Base-by-base conservation (phyloP, 2,329 filamentous ascomycete genomes). In the Ascochyta viciae-villosae region DNA sequence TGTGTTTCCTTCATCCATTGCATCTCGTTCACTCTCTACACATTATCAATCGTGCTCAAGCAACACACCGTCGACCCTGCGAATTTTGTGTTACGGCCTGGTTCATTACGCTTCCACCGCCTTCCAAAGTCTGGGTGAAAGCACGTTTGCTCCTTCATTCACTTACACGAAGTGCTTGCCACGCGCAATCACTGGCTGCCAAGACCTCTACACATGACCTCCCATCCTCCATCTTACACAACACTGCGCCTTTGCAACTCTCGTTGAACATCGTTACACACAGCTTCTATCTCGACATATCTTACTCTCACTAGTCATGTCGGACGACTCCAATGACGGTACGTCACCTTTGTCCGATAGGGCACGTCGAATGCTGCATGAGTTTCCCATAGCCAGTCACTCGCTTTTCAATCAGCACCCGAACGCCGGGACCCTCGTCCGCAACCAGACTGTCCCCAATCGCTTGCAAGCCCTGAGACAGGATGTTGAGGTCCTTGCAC, bases 261-360 rank as follows among this genome's bases (percentile, higher is more conserved):
- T 16, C 31, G 16, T 31, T 35, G 19, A 44, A 4, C 10, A n/a
- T 27, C 37, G 15, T 13, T 35, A 50, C 22, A 12, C 22, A n/a
- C 24, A 31, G n/a, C 9, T 19, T 2, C 42, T 50, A 42, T 22
- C 15, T 41, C 34, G 27, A 50, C 40, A 46, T 26, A 57, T 6
- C n/a, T 41, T 50, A 52, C 52, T 16, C 37, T 55, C 50, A 34
- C 43, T 54, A 9, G 50, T 19, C 16, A 65, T 65, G 64, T 39
- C 60, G 23, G 53, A 57, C 22, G 54, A 19, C 34, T 29, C 23
- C 23, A 43, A 15, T 22, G 23, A 37, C 38, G 13, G 33, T 16
- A 27, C 4, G 9, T 12, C 27, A 27, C 3, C 16, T 13, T 19
- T 16, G 10, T n/a, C 35, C 7, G 5, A 33, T 12, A 35, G 15